Conservation (phyloP, 768 basidiomycete genomes). For the Suillus alpinus region DNA sequence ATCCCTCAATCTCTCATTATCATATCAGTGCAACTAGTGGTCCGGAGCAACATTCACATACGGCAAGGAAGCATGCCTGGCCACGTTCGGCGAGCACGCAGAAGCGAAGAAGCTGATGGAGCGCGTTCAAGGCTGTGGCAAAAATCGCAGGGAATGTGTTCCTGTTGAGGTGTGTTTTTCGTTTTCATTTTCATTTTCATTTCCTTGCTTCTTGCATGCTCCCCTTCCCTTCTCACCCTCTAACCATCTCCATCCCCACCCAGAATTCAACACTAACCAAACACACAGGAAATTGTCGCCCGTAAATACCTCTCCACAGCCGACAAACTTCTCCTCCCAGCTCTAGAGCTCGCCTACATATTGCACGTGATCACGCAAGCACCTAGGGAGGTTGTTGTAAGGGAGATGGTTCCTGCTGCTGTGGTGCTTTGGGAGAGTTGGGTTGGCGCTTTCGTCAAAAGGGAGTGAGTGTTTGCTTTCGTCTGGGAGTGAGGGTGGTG, state of each 20-base stretch:
- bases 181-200: too few relatives aligned
- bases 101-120: conserved; percentile 69
- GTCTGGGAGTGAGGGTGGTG: too few relatives aligned
- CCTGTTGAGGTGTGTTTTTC: conserved; percentile 57
- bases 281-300: conserved; percentile 71
- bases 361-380: conserved; percentile 77
- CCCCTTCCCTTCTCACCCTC: conserved; percentile 1
- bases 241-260: too few relatives aligned
- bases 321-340: conserved; percentile 60
- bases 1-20: too few relatives aligned
- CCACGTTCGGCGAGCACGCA: conserved; percentile 51
- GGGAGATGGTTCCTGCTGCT: conserved; percentile 67
- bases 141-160: conserved; percentile 81
- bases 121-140: conserved; percentile 67
- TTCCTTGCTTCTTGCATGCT: neutral
- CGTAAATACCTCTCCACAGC: conserved; percentile 78
- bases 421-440: conserved; percentile 42
- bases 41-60: too few relatives aligned
- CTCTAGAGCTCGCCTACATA: conserved; percentile 83
- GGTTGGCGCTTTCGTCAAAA: conserved; percentile 7
- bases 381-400: conserved; percentile 57
- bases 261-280: neutral
- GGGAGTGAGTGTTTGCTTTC: too few relatives aligned
- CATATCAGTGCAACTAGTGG: conserved; percentile 40
- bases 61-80: conserved; percentile 71